Evolutionary conservation across 495 filamentous ascomycete species (phyloP).

Genomic region (Penicillium subrubescens): DNA sequence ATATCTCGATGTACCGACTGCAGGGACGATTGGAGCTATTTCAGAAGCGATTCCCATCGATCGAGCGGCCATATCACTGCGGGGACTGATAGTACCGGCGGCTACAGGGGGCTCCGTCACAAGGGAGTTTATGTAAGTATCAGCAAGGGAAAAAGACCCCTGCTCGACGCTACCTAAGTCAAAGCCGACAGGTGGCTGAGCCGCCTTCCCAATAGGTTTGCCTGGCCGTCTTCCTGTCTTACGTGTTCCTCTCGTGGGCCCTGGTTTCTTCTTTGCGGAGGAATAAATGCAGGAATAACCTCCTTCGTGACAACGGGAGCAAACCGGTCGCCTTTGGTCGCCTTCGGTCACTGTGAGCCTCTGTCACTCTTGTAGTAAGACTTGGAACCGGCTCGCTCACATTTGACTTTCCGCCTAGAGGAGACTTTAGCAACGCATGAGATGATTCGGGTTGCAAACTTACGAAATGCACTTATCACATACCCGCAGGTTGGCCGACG

Average conservation of each 20-base stretch:
- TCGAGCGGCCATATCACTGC: neutral
- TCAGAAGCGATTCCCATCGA: neutral
- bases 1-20: neutral
- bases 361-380: neutral
- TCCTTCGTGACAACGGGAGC: conserved; percentile 26
- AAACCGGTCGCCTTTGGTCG: conserved; percentile 12
- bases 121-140: neutral
- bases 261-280: conserved; percentile 11
- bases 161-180: neutral
- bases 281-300: conserved; percentile 23
- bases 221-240: neutral
- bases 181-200: neutral
- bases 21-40: neutral
- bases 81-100: neutral
- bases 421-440: conserved; percentile 1
- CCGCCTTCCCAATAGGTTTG: neutral
- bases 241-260: conserved; percentile 16
- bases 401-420: conserved; percentile 23
- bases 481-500: conserved; percentile 6
- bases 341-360: conserved; percentile 9
- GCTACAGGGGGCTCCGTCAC: neutral
- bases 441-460: neutral
- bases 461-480: conserved; percentile 22
- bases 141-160: neutral
- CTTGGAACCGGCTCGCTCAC: conserved; percentile 4